Conservation (phyloP, 805 yeast genomes). For the Kodamaea restingae region DNA sequence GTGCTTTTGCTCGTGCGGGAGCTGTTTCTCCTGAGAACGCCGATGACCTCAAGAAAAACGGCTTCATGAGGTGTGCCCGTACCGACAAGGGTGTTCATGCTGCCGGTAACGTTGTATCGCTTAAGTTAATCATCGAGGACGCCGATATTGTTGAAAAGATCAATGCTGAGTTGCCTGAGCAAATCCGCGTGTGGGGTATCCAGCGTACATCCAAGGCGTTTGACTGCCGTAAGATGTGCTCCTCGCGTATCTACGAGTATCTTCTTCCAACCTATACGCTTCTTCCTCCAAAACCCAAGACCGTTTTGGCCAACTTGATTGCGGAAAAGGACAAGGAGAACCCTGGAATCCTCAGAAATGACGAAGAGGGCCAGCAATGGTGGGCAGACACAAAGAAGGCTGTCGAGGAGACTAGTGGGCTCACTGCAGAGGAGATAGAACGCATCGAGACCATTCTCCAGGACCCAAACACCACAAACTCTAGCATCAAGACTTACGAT, state of each 20-base stretch:
- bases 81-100: slow-evolving; percentile 98
- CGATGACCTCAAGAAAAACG: slow-evolving; percentile 80
- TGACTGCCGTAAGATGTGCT: slow-evolving; percentile 93
- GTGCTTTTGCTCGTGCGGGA: slow-evolving; percentile 80
- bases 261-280: slow-evolving; percentile 87
- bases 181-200: slow-evolving; percentile 89
- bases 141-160: slow-evolving; percentile 67
- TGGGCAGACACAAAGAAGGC: slow-evolving; percentile 52
- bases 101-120: slow-evolving; percentile 86
- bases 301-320: slow-evolving; percentile 60
- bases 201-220: slow-evolving; percentile 85
- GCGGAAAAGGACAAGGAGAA: slow-evolving; percentile 46
- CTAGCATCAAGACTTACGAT: slow-evolving; percentile 28
- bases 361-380: slow-evolving; percentile 67
- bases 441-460: slow-evolving; percentile 14
- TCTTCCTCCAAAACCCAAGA: slow-evolving; percentile 81
- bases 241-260: slow-evolving; percentile 94
- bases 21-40: slow-evolving; percentile 85
- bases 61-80: slow-evolving; percentile 83
- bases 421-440: slow-evolving; percentile 24
- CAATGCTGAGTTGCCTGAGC: slow-evolving; percentile 73
- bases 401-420: slow-evolving; percentile 39
- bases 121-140: slow-evolving; percentile 82
- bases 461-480: slow-evolving; percentile 12
- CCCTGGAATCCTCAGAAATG: slow-evolving; percentile 60